Evolutionary conservation across 2,329 filamentous ascomycete species (phyloP), one percentile per base, ranked within the genome.

Genomic region (Hymenotorrendiella dingleyae): DNA sequence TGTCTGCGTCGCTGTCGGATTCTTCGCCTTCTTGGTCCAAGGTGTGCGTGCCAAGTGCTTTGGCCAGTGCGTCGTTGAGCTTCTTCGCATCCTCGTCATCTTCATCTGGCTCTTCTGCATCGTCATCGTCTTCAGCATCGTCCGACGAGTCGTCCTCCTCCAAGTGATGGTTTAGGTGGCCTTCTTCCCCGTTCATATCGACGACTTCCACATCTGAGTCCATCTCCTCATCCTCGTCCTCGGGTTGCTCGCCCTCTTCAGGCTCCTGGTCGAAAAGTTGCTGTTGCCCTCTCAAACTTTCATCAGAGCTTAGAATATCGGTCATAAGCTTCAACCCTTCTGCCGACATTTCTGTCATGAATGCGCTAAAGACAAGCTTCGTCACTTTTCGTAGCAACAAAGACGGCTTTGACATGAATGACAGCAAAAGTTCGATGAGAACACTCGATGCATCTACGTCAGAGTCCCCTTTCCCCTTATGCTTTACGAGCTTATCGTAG

Each of bases 401-500:
- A 1, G 90, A 95, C 3, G 84, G 86, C 48, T 88, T 87, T 0
- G 89, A 86, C 2, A 94, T 78, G 67, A 97, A 88, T 40, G 87
- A 86, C n/a, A 97, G 71, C 6, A 98, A 66, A 39, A 97, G 85
- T 58, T 97, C 93, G 2, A 96, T 80, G 7, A 96, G 66, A 20
- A 87, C 74, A 56, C 86, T 81, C 0, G 87, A 84, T 9, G 71
- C 71, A 6, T 74, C 76, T 1, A 68, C 64, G 54, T 78, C 70
- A 28, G 66, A 61, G 60, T 76, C 65, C 49, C 78, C 71, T 0
- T 66, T 65, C 38, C 72, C 68, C 52, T 80, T 74, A 37, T 65
- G 62, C 19, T 64, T 61, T 42, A 71, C 58, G 43, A 84, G 71
- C 57, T 80, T 81, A 32, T 84, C 73, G 46, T 83, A 84, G 61